These are phyloP conservation scores for Cyberlindnera galapagoensis DNA, from an alignment of 805 yeast species.

Conservation along the genomic window DNA sequence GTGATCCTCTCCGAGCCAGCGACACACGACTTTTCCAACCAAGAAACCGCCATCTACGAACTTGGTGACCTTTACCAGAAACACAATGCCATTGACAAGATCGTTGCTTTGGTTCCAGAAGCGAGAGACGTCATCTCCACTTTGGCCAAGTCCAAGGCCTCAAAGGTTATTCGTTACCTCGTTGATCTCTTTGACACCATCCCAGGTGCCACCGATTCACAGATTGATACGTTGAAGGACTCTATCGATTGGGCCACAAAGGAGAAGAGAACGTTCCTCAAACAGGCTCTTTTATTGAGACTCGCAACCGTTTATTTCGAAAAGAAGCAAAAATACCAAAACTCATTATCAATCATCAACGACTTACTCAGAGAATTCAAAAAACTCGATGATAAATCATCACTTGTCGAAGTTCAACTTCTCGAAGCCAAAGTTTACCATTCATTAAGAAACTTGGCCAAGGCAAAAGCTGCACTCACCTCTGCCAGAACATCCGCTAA, in stretches of 20 bases:
- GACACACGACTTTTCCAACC: constrained; percentile 21
- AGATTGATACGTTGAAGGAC: constrained; percentile 67
- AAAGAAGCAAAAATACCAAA: constrained; percentile 53
- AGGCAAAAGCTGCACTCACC: constrained; percentile 86
- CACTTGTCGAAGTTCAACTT: constrained; percentile 91
- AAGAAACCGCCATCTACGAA: constrained; percentile 45
- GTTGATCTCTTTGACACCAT: constrained; percentile 70
- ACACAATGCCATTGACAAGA: constrained; percentile 39
- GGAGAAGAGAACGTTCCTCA: constrained; percentile 79
- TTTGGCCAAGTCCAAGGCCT: constrained; percentile 90
- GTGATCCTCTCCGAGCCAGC: constrained; percentile 34
- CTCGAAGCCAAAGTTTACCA: constrained; percentile 87
- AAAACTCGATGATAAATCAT: constrained; percentile 90
- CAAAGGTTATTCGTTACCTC: constrained; percentile 77
- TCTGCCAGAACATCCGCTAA: constrained; percentile 98
- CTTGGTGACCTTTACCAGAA: constrained; percentile 66
- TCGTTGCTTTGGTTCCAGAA: constrained; percentile 55
- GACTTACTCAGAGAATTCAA: constrained; percentile 78
- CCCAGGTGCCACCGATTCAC: constrained; percentile 58
- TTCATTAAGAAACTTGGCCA: constrained; percentile 84
- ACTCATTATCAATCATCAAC: constrained; percentile 66
- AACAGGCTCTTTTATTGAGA: constrained; percentile 83
- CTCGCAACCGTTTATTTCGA: constrained; percentile 70
- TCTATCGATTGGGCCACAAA: constrained; percentile 82
- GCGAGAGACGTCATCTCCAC: constrained; percentile 68